A percentile compares a stretch with the other conserved stretches of the same genome.
Conservation (phyloP, 2,329 filamentous ascomycete species). For the Helminthosporium solani region DNA sequence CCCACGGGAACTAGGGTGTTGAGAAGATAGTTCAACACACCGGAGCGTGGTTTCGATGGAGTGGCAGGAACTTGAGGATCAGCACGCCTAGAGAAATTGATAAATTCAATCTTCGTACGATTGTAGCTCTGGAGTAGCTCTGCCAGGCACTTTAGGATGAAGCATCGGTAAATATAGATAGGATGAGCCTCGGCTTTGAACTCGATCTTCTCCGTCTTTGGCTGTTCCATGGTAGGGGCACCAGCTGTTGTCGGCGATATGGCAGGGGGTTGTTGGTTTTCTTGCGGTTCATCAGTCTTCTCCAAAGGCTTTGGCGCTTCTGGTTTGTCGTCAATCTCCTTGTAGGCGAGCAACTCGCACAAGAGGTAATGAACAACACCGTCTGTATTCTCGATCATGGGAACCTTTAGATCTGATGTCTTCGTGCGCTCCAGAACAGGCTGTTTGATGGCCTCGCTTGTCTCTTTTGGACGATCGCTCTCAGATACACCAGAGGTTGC, state of each 20-base stretch:
- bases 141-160: slow-evolving; percentile 85
- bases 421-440: slow-evolving; percentile 66
- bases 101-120: slow-evolving; percentile 94
- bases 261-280: slow-evolving; percentile 11
- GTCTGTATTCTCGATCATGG: slow-evolving; percentile 87
- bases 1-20: slow-evolving; percentile 71
- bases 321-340: slow-evolving; percentile 87
- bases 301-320: slow-evolving; percentile 47
- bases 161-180: slow-evolving; percentile 95
- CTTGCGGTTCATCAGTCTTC: slow-evolving; percentile 36
- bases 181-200: slow-evolving; percentile 94
- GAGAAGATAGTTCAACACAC: slow-evolving; percentile 89
- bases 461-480: slow-evolving; percentile 36
- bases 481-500: slow-evolving; percentile 35
- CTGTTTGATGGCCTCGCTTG: slow-evolving; percentile 31
- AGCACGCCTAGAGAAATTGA: slow-evolving; percentile 95
- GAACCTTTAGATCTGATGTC: slow-evolving; percentile 70
- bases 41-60: slow-evolving; percentile 89
- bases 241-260: slow-evolving; percentile 10
- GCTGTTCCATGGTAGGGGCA: slow-evolving; percentile 18
- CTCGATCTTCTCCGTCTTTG: slow-evolving; percentile 67
- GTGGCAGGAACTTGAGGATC: slow-evolving; percentile 80
- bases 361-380: slow-evolving; percentile 94
- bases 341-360: slow-evolving; percentile 87
- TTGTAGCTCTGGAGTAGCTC: slow-evolving; percentile 92